phyloP scores from a whole-genome alignment of 2,329 filamentous ascomycete genomes.

The Penicillium psychrosexuale region DNA sequence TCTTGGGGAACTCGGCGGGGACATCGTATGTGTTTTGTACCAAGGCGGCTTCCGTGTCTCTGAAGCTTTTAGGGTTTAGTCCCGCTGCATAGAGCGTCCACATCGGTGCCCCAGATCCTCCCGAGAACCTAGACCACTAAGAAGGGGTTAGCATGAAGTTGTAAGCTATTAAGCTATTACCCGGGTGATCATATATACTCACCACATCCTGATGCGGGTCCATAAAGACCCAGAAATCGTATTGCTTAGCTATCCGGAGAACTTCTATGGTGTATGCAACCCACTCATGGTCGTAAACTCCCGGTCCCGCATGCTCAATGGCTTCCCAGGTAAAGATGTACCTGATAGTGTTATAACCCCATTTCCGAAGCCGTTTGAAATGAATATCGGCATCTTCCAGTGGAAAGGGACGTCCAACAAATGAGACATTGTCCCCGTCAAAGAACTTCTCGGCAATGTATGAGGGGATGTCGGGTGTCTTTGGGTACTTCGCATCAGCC shows the following conservation, averaged over 20 bases:
- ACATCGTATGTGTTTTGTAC: conserved; percentile 93
- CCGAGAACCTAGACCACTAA: conserved; percentile 89
- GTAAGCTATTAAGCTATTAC: not conserved
- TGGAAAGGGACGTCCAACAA: conserved; percentile 80
- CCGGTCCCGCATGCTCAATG: conserved; percentile 88
- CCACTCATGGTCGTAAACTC: conserved; percentile 89
- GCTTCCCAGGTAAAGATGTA: conserved; percentile 99
- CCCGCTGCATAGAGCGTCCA: conserved; percentile 97
- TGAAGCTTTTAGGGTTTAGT: conserved; percentile 80
- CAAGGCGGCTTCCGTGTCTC: conserved; percentile 81
- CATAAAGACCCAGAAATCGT: conserved; percentile 97
- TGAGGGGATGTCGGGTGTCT: conserved; percentile 74
- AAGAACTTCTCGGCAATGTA: conserved; percentile 78
- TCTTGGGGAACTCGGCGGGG: conserved; percentile 85
- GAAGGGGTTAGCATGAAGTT: conserved; percentile 22
- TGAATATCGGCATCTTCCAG: conserved; percentile 79
- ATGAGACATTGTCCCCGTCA: conserved; percentile 86
- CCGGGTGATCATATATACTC: conserved; percentile 39
- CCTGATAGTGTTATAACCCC: conserved; percentile 92
- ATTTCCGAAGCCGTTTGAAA: conserved; percentile 79
- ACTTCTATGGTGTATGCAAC: conserved; percentile 87
- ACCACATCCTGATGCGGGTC: conserved; percentile 97
- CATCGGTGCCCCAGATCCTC: conserved; percentile 92
- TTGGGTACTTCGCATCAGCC: conserved; percentile 85
- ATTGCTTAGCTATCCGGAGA: conserved; percentile 77